Conservation (phyloP, 345 rosid species). For the Garcia nutans region DNA sequence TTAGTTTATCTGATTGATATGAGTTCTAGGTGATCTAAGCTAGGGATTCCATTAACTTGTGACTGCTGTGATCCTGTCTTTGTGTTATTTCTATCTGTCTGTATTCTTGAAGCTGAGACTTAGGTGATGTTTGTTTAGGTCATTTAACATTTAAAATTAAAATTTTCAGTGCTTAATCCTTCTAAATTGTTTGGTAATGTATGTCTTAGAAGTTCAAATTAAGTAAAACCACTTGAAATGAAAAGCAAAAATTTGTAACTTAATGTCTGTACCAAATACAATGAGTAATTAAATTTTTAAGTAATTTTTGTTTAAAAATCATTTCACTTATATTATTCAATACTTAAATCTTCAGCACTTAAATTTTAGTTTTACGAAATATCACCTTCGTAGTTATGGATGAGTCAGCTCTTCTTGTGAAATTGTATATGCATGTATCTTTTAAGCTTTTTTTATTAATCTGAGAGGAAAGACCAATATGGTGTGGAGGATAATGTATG, state of each 20-base stretch:
- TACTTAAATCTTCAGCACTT: too few species aligned
- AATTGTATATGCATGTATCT: neutral
- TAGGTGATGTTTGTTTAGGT: neutral
- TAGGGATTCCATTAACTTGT: neutral
- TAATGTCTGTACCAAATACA: too few species aligned
- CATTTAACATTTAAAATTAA: too few species aligned
- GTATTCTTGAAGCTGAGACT: neutral
- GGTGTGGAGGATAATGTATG: neutral
- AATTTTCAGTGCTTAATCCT: too few species aligned
- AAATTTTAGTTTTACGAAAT: too few species aligned
- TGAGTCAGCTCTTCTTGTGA: neutral
- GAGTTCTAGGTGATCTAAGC: neutral
- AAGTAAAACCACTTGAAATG: too few species aligned
- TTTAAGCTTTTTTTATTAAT: neutral
- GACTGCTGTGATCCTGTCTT: constrained; percentile 1
- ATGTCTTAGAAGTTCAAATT: too few species aligned
- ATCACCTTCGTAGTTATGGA: neutral
- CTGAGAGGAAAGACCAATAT: neutral
- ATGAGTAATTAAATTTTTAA: too few species aligned
- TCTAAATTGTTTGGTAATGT: too few species aligned
- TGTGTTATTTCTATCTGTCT: neutral
- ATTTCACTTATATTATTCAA: too few species aligned
- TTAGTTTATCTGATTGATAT: neutral
- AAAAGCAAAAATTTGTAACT: too few species aligned
- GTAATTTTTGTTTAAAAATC: too few species aligned